Evolutionary conservation across 176 grass and related monocot genomes (phyloP), one percentile per base, ranked within the genome.

Genomic region (Cenchrus purpureus): DNA sequence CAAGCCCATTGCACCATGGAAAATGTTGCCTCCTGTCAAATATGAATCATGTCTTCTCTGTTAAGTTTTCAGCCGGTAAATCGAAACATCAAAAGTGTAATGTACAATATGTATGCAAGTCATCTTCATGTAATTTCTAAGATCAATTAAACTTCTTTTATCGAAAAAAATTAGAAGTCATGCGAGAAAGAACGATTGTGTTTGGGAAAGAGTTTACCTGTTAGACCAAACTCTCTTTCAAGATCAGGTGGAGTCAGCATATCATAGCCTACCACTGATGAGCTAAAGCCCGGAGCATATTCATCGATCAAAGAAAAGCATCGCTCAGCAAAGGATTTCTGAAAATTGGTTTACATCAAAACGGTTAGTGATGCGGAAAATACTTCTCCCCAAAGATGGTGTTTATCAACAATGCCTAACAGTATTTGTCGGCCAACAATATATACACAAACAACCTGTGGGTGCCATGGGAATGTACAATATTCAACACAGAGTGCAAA

Each of bases 231-330:
- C 68, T 98, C 97, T 71, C 87, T 94, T 91, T 98, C 93, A 78
- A 98, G 93, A 91, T 98, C 93, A 86, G 94, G 91, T 61, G 97
- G 97, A 37, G 97, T 94, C 71, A 98, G 71, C 97, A 95, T 95
- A 73, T 98, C 97, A 65, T 95, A 98, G 58, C 93, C 93, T 57
- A 94, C 75, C 83, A 98, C 91, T 0, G 97, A 98, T 55, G 93
- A 94, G 73, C 93, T 94, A 66, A 98, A 98, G 67, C 90, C 93
- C 0, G 91, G 93, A 37, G 97, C 93, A 86, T 98, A 95, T 71
- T 98, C 91, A 67, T 98, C 91, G 34, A 98, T 98, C 86, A 98
- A 83, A 50, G 97, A 98, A 87, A 98, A 98, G 34, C 97, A 98
- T 79, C 89, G 85, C 88, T 95, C 84, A 82, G 91, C 96, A 89